Percentiles rank a stretch among this genome's conserved stretches.
phyloP scores from a whole-genome alignment of 1,284 basidiomycete genomes.

The Ceratobasidium sp. region DNA sequence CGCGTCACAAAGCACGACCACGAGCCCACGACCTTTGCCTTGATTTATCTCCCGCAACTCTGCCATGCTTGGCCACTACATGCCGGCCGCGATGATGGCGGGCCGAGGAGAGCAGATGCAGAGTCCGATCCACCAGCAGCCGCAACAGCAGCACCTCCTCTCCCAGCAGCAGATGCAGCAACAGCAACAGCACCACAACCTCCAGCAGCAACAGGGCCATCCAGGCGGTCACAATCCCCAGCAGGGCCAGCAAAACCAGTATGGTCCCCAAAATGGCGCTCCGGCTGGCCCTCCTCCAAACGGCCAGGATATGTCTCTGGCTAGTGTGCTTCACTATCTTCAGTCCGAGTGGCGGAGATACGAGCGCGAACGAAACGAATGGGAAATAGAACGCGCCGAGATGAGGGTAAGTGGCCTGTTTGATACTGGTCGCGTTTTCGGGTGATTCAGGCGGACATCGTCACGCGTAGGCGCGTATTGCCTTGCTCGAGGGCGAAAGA shows the following conservation, averaged over 20 bases:
- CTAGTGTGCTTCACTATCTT: conserved; percentile 94
- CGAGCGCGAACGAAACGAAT: conserved; percentile 97
- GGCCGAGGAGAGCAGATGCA: conserved; percentile 25
- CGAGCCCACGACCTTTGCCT: conserved; percentile 15
- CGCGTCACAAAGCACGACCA: conserved; percentile 37
- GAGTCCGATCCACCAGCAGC: conserved; percentile 33
- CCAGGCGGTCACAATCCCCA: conserved; percentile 47
- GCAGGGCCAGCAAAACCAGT: conserved; percentile 62
- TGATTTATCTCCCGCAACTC: neutral
- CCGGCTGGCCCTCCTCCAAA: conserved; percentile 65
- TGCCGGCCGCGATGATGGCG: conserved; percentile 34
- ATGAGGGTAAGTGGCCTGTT: conserved; percentile 80
- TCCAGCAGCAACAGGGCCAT: conserved; percentile 51
- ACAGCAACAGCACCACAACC: conserved; percentile 53
- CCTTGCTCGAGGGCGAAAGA: conserved; percentile 95
- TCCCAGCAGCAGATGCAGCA: conserved; percentile 45
- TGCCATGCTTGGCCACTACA: conserved; percentile 32
- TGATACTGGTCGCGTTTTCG: conserved; percentile 42
- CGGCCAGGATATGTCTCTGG: conserved; percentile 89
- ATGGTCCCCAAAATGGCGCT: conserved; percentile 58
- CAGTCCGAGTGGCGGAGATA: conserved; percentile 98
- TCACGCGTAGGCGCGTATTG: conserved; percentile 81
- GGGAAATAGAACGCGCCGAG: conserved; percentile 99
- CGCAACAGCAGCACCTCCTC: conserved; percentile 34
- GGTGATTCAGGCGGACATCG: conserved; percentile 47